phyloP scores from a whole-genome alignment of 1,284 basidiomycete genomes.

The Ganoderma sp. region DNA sequence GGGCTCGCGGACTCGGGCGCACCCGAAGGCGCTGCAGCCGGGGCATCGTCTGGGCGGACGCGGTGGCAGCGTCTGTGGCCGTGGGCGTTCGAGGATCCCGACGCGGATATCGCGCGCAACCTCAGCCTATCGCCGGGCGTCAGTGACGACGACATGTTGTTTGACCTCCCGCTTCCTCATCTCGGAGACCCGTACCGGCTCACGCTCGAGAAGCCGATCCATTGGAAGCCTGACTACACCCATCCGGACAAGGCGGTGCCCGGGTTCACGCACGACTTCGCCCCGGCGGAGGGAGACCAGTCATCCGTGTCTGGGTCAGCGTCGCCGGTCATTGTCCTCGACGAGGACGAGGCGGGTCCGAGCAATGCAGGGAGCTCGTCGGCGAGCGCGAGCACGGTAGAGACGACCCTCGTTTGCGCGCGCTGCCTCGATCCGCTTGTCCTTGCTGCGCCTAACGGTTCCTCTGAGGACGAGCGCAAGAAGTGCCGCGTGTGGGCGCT shows the following conservation, averaged over 20 bases:
- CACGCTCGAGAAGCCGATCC: constrained; percentile 15
- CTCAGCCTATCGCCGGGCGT: constrained; percentile 14
- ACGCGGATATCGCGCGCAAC: constrained; percentile 3
- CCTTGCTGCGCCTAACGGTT: constrained; percentile 42
- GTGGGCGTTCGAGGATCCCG: constrained; percentile 11
- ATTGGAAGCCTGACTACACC: constrained; percentile 65
- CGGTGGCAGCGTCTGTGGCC: constrained; percentile 19
- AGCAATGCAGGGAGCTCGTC: constrained; percentile 27
- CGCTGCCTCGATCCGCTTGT: constrained; percentile 64
- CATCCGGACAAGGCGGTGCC: constrained; percentile 58
- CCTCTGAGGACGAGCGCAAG: constrained; percentile 42
- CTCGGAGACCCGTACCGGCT: neutral
- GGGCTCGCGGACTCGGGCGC: neutral
- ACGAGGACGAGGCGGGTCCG: constrained; percentile 38
- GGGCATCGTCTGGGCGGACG: neutral
- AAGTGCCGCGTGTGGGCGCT: constrained; percentile 65
- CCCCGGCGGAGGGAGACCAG: constrained; percentile 36
- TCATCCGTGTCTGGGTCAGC: constrained; percentile 41
- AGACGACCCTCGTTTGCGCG: constrained; percentile 62
- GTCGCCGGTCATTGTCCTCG: constrained; percentile 42
- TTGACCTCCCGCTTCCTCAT: constrained; percentile 10
- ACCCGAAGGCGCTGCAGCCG: neutral
- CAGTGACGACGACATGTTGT: constrained; percentile 13
- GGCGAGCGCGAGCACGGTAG: constrained; percentile 25
- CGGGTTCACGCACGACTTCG: constrained; percentile 72